A percentile compares a stretch with the other conserved stretches of the same genome.
phyloP scores from a whole-genome alignment of 2,329 filamentous ascomycete species.

The Aspergillus fumigatiaffinis region DNA sequence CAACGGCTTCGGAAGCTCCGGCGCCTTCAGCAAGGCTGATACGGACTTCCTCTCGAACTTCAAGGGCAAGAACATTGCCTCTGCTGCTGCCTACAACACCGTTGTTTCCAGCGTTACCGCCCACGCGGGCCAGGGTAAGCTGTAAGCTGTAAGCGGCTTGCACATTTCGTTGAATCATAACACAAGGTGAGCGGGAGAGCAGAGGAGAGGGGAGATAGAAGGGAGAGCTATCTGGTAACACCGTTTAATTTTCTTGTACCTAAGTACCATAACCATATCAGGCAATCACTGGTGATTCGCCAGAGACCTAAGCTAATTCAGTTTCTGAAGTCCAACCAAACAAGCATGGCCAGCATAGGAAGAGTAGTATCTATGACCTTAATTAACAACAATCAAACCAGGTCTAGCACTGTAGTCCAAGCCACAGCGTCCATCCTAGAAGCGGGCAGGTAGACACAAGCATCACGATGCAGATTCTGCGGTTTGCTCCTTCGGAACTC shows the following conservation, averaged over 20 bases:
- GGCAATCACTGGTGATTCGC: not conserved
- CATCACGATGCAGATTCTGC: no score
- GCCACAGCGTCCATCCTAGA: no score
- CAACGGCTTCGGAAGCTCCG: slow-evolving; percentile 44
- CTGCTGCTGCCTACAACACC: slow-evolving; percentile 35
- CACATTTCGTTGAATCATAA: not conserved
- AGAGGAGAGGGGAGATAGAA: not conserved
- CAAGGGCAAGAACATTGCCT: slow-evolving; percentile 50
- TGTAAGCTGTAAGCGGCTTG: slow-evolving; percentile 34
- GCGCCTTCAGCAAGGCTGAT: slow-evolving; percentile 35
- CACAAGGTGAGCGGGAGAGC: no score
- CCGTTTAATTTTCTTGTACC: not conserved
- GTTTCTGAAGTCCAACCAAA: not conserved
- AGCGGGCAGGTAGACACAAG: no score
- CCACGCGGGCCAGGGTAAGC: slow-evolving; percentile 46
- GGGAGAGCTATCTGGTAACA: no score
- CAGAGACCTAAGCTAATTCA: not conserved
- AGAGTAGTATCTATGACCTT: not conserved
- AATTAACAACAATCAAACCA: no score
- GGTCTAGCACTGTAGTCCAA: no score
- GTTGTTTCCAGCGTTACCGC: slow-evolving; percentile 35
- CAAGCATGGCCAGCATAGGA: not conserved
- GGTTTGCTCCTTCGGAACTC: no score
- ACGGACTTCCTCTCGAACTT: slow-evolving; percentile 49
- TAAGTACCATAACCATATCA: not conserved